phyloP scores from a whole-genome alignment of 176 grass and related monocot genomes.

The Aegilops tauschii region DNA sequence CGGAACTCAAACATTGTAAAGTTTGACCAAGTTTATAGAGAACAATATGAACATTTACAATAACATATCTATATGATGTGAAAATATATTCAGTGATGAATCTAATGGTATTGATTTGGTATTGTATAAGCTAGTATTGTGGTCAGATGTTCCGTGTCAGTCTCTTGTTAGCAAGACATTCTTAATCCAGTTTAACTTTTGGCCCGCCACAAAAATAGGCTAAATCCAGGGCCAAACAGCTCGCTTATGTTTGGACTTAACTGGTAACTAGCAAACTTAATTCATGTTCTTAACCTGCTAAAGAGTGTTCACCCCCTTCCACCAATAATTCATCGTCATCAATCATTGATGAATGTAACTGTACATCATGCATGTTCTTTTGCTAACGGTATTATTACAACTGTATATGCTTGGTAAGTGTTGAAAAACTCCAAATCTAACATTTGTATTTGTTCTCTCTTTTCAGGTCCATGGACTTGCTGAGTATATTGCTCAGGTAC shows the following conservation, averaged over 20 bases:
- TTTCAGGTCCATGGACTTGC: conserved; percentile 94
- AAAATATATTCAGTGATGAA: too few species aligned
- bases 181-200: neutral
- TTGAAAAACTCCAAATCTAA: conserved; percentile 45
- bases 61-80: too few species aligned
- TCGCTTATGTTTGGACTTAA: neutral
- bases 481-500: conserved; percentile 98
- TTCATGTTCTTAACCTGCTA: neutral
- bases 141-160: conserved; percentile 6
- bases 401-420: neutral
- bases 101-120: too few species aligned
- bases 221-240: neutral
- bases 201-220: neutral
- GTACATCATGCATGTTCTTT: neutral
- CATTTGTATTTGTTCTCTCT: conserved; percentile 53
- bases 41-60: too few species aligned
- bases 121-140: neutral
- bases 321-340: neutral
- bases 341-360: neutral
- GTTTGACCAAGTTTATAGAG: too few species aligned
- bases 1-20: too few species aligned
- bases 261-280: neutral
- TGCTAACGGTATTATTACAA: neutral
- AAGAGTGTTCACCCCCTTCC: neutral
- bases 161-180: neutral